These are phyloP conservation scores for Conringia planisiliqua DNA, from an alignment of 345 rosid genomes.

Conservation along the genomic window DNA sequence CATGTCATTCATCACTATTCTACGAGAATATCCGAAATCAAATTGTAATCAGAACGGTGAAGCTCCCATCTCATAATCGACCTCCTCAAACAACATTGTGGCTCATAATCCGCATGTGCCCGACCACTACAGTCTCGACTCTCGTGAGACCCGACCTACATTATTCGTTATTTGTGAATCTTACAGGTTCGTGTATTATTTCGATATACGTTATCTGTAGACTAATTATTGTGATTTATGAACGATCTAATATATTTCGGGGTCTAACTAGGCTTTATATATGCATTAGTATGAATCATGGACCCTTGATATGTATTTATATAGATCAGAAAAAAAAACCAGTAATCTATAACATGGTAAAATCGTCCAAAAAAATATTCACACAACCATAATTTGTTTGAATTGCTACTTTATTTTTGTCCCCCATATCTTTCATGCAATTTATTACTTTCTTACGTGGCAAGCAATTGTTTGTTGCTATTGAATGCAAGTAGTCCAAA, in stretches of 20 bases:
- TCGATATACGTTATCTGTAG: background rate
- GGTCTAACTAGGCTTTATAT: background rate
- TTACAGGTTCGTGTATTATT: constrained; percentile 8
- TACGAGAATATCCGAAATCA: background rate
- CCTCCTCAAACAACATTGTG: background rate
- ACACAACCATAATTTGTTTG: too few species aligned
- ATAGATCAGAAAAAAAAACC: too few species aligned
- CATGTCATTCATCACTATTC: background rate
- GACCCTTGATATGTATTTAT: too few species aligned
- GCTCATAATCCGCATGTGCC: background rate
- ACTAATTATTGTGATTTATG: background rate
- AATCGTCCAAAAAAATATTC: too few species aligned
- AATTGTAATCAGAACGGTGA: background rate
- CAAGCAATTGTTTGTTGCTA: too few species aligned
- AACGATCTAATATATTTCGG: background rate
- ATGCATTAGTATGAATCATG: background rate
- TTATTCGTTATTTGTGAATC: background rate
- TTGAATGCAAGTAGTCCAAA: background rate
- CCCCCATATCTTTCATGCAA: background rate
- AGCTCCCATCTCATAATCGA: background rate
- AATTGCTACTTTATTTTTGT: too few species aligned
- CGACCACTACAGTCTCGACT: background rate
- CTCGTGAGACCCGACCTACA: background rate
- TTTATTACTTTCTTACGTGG: too few species aligned
- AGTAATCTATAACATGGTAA: too few species aligned